These are phyloP conservation scores for Metschnikowia rubicola DNA, from an alignment of 805 yeast genomes.

Conservation along the genomic window DNA sequence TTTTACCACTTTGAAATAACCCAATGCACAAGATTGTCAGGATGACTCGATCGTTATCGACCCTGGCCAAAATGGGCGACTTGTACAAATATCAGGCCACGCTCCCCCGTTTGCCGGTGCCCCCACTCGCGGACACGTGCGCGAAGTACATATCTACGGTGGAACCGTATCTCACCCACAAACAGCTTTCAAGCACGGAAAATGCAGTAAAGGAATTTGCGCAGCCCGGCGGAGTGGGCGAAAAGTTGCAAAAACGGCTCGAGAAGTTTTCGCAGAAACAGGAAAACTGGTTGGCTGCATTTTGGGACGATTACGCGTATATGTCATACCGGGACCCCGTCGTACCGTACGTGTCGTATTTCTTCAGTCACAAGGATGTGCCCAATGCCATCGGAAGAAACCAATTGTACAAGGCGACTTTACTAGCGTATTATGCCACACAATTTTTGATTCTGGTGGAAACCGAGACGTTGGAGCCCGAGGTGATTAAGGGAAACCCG, in stretches of 20 bases:
- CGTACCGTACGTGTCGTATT: slow-evolving; percentile 92
- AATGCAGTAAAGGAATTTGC: slow-evolving; percentile 63
- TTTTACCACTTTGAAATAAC: no score
- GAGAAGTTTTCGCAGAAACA: slow-evolving; percentile 51
- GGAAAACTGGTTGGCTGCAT: slow-evolving; percentile 86
- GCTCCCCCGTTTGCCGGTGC: slow-evolving; percentile 86
- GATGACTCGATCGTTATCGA: slow-evolving; percentile 20
- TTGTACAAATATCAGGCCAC: slow-evolving; percentile 68
- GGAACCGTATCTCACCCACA: slow-evolving; percentile 57
- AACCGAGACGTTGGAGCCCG: slow-evolving; percentile 74
- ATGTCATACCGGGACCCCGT: slow-evolving; percentile 89
- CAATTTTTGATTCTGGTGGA: slow-evolving; percentile 67
- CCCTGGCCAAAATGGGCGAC: slow-evolving; percentile 50
- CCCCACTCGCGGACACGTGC: slow-evolving; percentile 69
- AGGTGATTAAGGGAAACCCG: slow-evolving; percentile 72
- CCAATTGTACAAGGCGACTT: slow-evolving; percentile 72
- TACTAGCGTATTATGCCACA: slow-evolving; percentile 63
- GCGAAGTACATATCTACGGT: slow-evolving; percentile 67
- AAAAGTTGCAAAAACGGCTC: slow-evolving; percentile 64
- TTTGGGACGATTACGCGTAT: slow-evolving; percentile 95
- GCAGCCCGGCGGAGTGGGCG: slow-evolving; percentile 59
- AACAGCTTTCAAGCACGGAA: slow-evolving; percentile 50
- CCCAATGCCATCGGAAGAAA: slow-evolving; percentile 53
- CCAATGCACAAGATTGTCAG: slow-evolving; percentile 17
- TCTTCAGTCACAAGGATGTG: slow-evolving; percentile 76